Evolutionary conservation across 148 eudicot genomes (phyloP), one percentile per base, ranked within the genome.

Genomic region (Silene conica): DNA sequence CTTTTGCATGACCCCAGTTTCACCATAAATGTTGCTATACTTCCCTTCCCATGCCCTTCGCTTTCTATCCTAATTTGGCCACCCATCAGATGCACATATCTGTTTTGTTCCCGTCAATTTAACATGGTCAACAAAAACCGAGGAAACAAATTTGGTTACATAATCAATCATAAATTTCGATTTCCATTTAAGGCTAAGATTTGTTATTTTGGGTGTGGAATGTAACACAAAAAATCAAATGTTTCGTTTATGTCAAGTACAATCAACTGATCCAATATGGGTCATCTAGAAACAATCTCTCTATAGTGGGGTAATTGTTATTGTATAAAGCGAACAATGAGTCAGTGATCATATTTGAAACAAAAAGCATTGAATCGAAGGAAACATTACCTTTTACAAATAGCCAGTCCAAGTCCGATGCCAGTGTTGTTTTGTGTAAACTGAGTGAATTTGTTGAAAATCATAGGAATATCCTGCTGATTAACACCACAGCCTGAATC

Each of bases 11-110:
- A 56, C 64, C 95, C 98, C 62, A 93, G 90, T 80, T 89, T 93
- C 22, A 89, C 91, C 31, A 84, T 73, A 66, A 91, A 89, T 54
- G 81, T 84, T 16, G 88, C 85, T 18, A 86, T 82, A 52, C 87
- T 83, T 21, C 98, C 98, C 84, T 87, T 94, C 41, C 92, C 91
- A 3, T 77, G 78, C 13, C 97, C 98, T 64, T 89, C 97, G 67
- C 98, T 94, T 80, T 94, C 96, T 26, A 94, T 77, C 90, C 92
- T 89, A 73, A 91, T 89, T 59, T 94, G 85, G 45, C 97, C 98
- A 73, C 86, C 93, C 98, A 94, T 94, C 34, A 91, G 97, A 80
- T 81, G 85, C 34, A 90, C 92, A 83, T 90, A 93, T 83, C 96
- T 93, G 84, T 73, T 77, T 45, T 22, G 66, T 48, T 28, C 54